Evolutionary conservation across 805 yeast species (phyloP), one percentile per base, ranked within the genome.

Genomic region (Sugiyamaella marilandica): DNA sequence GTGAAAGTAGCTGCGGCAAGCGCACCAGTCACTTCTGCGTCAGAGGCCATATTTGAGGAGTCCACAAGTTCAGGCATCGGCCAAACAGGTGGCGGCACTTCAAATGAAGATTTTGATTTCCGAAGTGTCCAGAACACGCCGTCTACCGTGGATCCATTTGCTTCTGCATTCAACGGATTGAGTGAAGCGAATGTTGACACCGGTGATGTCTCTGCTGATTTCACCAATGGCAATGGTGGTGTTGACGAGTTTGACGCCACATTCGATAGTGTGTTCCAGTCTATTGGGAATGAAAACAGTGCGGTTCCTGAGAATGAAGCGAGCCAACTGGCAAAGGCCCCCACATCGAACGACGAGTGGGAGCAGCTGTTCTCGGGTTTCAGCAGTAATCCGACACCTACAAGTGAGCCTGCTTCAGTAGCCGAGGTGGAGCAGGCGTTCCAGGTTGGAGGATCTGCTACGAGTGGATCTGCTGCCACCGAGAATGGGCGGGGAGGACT

Each of bases 351-450:
- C 50, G 95, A 88, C 62, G 97, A 90, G 67, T 90, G 97, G 97
- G 96, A 90, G 63, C 91, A 88, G 70, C 77, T 90, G 24, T 90
- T 90, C 72, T 92, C 95, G 2, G 96, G 95, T 0, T 86, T 87
- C 65, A 91, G 92, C 14, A 58, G 70, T 67, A 35, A 50, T 58
- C 62, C 31, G 26, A 29, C 59, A 11, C 37, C 53, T 16, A n/a
- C 52, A 14, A 10, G 46, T 16, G 21, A 48, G 24, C 47, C 53
- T 13, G 55, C 51, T n/a, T 32, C 53, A 21, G 45, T 31, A 8
- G 55, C 59, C 7, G 57, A 62, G 19, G 39, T 59, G 10, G 51
- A 61, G 13, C 55, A 54, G 36, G 63, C 63, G 29, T 60, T 60
- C 43, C 39, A 57, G 1, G 48, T 49, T 8, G 35, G 51, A 13